phyloP scores from a whole-genome alignment of 352 stramenopile genomes.

The Phytophthora syringae region DNA sequence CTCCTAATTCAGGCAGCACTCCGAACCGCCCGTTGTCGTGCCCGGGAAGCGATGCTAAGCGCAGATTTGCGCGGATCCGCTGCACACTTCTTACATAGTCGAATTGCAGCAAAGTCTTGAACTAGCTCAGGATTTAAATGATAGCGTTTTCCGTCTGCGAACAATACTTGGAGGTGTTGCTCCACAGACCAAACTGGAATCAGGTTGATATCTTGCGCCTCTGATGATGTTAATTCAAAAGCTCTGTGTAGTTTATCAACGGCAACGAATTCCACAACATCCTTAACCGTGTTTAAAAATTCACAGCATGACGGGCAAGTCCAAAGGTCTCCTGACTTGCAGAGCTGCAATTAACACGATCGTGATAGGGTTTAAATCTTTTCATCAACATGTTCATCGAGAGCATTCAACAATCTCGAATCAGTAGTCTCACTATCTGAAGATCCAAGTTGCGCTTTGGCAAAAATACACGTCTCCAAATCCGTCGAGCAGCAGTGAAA shows the following conservation, averaged over 20 bases:
- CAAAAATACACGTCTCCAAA: neutral
- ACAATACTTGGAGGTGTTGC: neutral
- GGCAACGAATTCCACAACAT: neutral
- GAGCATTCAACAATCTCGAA: neutral
- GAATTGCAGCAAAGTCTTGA: neutral
- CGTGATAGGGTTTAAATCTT: neutral
- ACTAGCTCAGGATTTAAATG: conserved; percentile 16
- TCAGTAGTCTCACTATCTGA: conserved; percentile 1
- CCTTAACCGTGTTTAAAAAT: conserved; percentile 10
- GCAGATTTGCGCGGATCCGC: neutral
- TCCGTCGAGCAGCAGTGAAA: conserved; percentile 13
- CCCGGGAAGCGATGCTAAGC: conserved; percentile 13
- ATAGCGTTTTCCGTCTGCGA: neutral
- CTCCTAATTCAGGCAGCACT: neutral
- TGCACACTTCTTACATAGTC: neutral
- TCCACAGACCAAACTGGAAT: neutral
- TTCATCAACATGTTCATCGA: neutral
- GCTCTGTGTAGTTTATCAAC: neutral
- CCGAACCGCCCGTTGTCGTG: conserved; percentile 10
- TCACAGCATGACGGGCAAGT: conserved; percentile 12
- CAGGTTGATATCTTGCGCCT: neutral
- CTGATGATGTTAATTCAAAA: neutral
- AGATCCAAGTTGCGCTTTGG: too few species aligned
- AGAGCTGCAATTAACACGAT: neutral
- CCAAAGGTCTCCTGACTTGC: neutral